Evolutionary conservation across 2,329 filamentous ascomycete species (phyloP).

Genomic region (Ilyonectria destructans): DNA sequence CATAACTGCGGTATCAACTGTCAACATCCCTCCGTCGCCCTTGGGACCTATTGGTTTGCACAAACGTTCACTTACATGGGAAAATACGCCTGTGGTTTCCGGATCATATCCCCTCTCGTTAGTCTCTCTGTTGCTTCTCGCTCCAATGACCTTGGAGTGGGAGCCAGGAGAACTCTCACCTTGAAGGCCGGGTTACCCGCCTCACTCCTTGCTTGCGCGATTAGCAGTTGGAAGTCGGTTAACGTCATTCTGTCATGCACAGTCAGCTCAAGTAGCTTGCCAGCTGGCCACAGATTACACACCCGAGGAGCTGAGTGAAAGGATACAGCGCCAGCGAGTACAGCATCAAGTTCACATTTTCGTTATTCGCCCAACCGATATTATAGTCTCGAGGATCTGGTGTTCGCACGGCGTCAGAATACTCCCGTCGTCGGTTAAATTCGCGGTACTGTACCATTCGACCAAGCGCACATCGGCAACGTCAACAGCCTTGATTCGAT

Average conservation of each 20-base stretch:
- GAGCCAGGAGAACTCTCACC: slow-evolving; percentile 57
- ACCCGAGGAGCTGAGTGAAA: slow-evolving; percentile 67
- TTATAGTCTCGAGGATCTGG: slow-evolving; percentile 66
- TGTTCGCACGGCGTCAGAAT: slow-evolving; percentile 15
- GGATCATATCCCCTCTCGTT: slow-evolving; percentile 8
- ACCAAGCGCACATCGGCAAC: slow-evolving; percentile 80
- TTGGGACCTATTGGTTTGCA: background rate
- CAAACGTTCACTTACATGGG: slow-evolving; percentile 65
- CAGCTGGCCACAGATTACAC: slow-evolving; percentile 42
- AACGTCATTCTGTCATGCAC: slow-evolving; percentile 66
- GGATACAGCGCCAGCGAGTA: slow-evolving; percentile 72
- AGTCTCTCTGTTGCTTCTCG: slow-evolving; percentile 15
- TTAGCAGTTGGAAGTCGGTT: slow-evolving; percentile 71
- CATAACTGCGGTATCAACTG: slow-evolving; percentile 62
- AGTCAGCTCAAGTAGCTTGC: slow-evolving; percentile 18
- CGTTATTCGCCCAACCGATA: slow-evolving; percentile 69
- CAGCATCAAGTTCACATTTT: slow-evolving; percentile 70
- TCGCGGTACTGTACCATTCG: slow-evolving; percentile 67
- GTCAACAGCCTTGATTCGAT: slow-evolving; percentile 77
- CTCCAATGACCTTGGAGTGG: background rate
- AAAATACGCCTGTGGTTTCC: slow-evolving; percentile 69
- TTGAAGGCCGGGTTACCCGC: slow-evolving; percentile 70
- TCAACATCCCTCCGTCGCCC: slow-evolving; percentile 24
- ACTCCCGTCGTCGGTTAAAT: background rate
- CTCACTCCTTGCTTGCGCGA: slow-evolving; percentile 70